Evolutionary conservation across 176 grass and related monocot genomes (phyloP).

Genomic region (Oryza nivara): DNA sequence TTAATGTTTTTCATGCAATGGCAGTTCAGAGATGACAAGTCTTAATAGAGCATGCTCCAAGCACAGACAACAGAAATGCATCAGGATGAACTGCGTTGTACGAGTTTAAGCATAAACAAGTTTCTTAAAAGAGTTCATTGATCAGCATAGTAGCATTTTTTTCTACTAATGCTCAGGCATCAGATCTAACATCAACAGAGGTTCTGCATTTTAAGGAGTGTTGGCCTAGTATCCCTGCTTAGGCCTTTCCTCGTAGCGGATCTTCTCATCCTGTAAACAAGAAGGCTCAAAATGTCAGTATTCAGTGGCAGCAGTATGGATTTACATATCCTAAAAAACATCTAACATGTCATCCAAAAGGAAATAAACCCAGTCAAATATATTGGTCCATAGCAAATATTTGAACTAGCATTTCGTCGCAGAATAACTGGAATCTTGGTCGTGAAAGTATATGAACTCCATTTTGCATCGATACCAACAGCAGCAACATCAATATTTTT

Average conservation of each 20-base stretch:
- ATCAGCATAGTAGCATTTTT: background rate
- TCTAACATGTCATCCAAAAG: background rate
- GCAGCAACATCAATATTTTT: background rate
- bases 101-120: background rate
- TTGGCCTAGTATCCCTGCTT: constrained; percentile 46
- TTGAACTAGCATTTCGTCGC: background rate
- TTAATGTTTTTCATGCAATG: too few species aligned
- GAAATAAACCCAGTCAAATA: background rate
- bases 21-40: too few species aligned
- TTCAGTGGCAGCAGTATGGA: background rate
- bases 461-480: background rate
- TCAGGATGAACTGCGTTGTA: background rate
- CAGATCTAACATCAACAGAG: background rate
- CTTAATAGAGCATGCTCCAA: background rate
- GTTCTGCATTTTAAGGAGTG: background rate
- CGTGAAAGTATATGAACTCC: background rate
- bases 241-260: constrained; percentile 33
- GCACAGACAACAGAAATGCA: background rate
- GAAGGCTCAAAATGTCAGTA: background rate
- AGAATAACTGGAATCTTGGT: background rate
- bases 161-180: background rate
- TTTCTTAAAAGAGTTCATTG: background rate
- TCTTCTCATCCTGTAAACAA: constrained; percentile 55
- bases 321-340: background rate
- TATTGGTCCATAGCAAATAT: too few species aligned